Conservation (phyloP, 495 filamentous ascomycete genomes). For the Aspergillus saccharolyticus region DNA sequence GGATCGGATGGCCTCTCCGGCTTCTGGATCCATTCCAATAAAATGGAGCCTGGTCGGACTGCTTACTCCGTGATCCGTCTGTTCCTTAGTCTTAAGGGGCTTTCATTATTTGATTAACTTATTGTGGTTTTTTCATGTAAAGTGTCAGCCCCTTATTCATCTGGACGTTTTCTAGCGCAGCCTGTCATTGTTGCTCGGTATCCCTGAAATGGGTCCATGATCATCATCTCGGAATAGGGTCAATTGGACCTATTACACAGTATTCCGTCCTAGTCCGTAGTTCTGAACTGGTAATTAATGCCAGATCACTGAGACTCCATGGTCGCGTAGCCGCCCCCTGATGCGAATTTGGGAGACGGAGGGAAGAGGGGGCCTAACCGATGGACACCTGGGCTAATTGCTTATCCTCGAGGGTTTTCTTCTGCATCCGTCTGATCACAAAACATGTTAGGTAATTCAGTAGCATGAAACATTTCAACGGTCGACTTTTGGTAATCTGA, state of each 20-base stretch:
- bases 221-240: neutral
- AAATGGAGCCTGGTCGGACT: too few species aligned
- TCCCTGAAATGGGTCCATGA: neutral
- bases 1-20: neutral
- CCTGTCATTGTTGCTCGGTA: neutral
- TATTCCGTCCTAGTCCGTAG: too few species aligned
- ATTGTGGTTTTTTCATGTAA: neutral
- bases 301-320: neutral
- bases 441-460: neutral
- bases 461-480: neutral
- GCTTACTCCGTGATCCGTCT: too few species aligned
- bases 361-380: neutral
- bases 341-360: neutral
- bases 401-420: neutral
- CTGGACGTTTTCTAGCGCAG: neutral
- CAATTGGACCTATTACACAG: too few species aligned
- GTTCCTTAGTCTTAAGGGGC: neutral
- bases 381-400: neutral
- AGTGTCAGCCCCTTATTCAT: slow-evolving; percentile 1
- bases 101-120: neutral
- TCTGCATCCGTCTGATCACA: neutral
- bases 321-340: neutral
- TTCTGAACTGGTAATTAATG: neutral
- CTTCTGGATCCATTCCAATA: slow-evolving; percentile 5
- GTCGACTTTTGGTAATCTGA: neutral